Base-by-base conservation (phyloP, 331 rosid species). In the Quercus tomentella region DNA sequence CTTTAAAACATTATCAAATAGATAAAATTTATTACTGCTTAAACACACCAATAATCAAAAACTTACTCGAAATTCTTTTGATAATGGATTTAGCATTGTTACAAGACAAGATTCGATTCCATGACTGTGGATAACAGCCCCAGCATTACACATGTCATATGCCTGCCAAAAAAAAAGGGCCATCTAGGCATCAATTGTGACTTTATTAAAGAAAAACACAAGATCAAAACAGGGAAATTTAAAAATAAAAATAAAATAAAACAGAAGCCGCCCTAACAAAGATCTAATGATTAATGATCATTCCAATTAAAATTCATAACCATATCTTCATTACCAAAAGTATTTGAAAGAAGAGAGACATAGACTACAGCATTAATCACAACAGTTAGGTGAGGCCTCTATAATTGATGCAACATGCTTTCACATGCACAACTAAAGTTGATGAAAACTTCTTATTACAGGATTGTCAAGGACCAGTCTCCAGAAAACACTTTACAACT, bases 41-140 rank as follows among this genome's bases (percentile, higher is more conserved):
- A 51, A 12, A 16, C 62, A 56, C 23, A 57, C 37, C 80, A 63
- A 76, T 8, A 33, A 55, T 26, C 30, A 76, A 74, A 66, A 77
- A 84, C 97, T 91, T 86, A 93, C 99, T 76, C 97, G 91, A 84
- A 96, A 96, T 82, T 96, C 99, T 79, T 91, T 96, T 54, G 98
- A 77, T 60, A 82, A 86, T 65, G 99, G 98, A 69, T 91, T 86
- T 85, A 93, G 79, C 97, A 96, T 93, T 71, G 99, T 93, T 73
- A 81, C 94, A 52, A 93, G 93, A 81, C 99, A 96, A 76, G 98
- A 91, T 82, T 96, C 98, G 7, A 93, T 87, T 79, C 98, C 98
- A 56, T 96, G 98, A 87, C 96, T 93, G 73, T 93, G 97, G 76
- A 90, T 87, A 80, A 91, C 94, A 82, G 99, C 98, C 71, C 93